phyloP scores from a whole-genome alignment of 768 basidiomycete genomes.

The Rhodotorula sphaerocarpa region DNA sequence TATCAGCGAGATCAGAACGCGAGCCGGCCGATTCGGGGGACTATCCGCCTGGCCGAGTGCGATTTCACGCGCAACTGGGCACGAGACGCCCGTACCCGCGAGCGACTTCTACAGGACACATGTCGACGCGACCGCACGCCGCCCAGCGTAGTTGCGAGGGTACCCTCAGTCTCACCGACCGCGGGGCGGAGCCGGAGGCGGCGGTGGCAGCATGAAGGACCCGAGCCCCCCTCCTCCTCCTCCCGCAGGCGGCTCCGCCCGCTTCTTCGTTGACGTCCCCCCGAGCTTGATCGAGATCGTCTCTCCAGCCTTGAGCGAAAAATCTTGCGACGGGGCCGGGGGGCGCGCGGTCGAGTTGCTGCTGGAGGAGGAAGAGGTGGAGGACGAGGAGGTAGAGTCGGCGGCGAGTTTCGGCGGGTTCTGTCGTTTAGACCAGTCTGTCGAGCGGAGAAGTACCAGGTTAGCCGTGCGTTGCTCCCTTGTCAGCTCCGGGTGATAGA shows the following conservation, averaged over 20 bases:
- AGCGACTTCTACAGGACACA: no score
- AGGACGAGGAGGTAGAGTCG: neutral
- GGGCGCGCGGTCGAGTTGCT: conserved; percentile 14
- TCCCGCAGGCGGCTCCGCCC: neutral
- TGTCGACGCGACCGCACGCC: no score
- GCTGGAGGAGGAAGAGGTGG: neutral
- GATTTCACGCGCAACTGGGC: no score
- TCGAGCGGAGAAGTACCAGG: no score
- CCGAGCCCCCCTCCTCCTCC: conserved; percentile 16
- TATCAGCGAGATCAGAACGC: no score
- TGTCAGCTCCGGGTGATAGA: neutral
- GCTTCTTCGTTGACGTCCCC: conserved; percentile 24
- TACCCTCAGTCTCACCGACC: neutral
- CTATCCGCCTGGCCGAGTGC: no score
- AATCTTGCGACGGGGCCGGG: conserved; percentile 30
- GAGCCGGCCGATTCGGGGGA: no score
- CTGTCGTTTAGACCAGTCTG: conserved; percentile 31
- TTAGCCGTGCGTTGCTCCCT: no score
- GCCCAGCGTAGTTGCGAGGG: no score
- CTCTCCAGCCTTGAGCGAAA: conserved; percentile 39
- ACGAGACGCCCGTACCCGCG: no score
- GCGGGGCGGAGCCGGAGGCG: conserved; percentile 27
- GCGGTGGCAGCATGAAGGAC: conserved; percentile 25
- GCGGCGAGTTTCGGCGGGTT: conserved; percentile 17
- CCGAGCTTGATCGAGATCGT: conserved; percentile 38